A percentile compares a stretch with the other conserved stretches of the same genome.
Evolutionary conservation across 2,329 filamentous ascomycete genomes (phyloP).

Genomic region (Nemania sp.): DNA sequence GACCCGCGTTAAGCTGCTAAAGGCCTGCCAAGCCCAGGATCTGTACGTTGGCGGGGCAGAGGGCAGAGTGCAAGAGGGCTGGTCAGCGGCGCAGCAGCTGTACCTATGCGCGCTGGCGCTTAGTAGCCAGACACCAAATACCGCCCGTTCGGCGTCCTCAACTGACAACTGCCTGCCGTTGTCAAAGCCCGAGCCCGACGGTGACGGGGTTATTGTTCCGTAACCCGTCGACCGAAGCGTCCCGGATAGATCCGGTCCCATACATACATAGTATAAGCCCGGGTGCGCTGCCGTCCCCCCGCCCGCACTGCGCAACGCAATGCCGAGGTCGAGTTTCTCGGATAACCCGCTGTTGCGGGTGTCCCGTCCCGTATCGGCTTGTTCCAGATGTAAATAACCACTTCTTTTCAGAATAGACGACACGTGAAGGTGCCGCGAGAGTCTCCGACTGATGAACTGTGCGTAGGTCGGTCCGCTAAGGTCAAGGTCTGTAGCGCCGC

Average conservation of each 20-base stretch:
- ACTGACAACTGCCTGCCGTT: neutral
- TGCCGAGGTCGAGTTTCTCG: conserved; percentile 49
- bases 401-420: neutral
- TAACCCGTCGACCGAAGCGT: neutral
- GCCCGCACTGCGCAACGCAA: conserved; percentile 24
- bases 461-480: conserved; percentile 78
- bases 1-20: conserved; percentile 15
- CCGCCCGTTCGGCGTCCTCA: neutral
- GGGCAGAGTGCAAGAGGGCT: neutral
- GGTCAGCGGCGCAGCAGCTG: conserved; percentile 12
- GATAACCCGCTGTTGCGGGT: conserved; percentile 68
- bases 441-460: conserved; percentile 25
- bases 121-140: conserved; percentile 7
- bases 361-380: conserved; percentile 78
- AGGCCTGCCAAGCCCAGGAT: conserved; percentile 12
- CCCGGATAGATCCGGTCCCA: neutral
- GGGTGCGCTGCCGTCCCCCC: conserved; percentile 1
- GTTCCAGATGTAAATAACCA: conserved; percentile 68
- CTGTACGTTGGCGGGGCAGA: conserved; percentile 18
- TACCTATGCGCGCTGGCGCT: conserved; percentile 14
- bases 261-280: neutral
- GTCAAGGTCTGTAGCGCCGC: conserved; percentile 66
- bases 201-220: neutral
- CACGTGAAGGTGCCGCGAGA: neutral
- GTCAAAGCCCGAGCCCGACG: neutral